phyloP scores from a whole-genome alignment of 2,329 filamentous ascomycete genomes.

The Mollisiaceae sp. region DNA sequence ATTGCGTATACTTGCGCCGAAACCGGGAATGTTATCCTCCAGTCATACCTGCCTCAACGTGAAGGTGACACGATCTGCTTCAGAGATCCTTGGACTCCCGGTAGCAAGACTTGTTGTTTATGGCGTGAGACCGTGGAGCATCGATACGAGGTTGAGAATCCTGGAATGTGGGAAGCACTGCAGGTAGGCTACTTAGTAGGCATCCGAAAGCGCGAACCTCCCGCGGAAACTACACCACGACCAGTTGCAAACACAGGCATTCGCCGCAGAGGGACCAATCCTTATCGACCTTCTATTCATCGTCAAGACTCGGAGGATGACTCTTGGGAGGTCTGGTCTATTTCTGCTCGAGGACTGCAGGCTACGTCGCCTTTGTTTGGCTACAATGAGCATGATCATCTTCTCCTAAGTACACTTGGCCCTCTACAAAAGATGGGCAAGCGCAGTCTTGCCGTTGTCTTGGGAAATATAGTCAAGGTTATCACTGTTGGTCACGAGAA shows the following conservation, averaged over 20 bases:
- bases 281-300: background rate
- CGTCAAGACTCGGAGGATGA: conserved; percentile 34
- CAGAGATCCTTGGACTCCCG: conserved; percentile 49
- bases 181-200: conserved; percentile 66
- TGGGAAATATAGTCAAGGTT: conserved; percentile 76
- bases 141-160: conserved; percentile 61
- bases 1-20: conserved; percentile 66
- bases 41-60: conserved; percentile 62
- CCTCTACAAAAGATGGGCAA: conserved; percentile 68
- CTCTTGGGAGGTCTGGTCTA: conserved; percentile 59
- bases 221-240: background rate
- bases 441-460: conserved; percentile 69
- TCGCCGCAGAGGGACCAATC: conserved; percentile 30
- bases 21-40: conserved; percentile 66
- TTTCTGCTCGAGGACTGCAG: conserved; percentile 50
- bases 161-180: conserved; percentile 69
- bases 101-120: conserved; percentile 52
- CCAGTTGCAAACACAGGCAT: conserved; percentile 28
- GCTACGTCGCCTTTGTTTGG: conserved; percentile 31
- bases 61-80: conserved; percentile 64
- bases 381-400: conserved; percentile 47
- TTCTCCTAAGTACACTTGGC: conserved; percentile 70
- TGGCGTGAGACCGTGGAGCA: conserved; percentile 59
- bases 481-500: conserved; percentile 69
- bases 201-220: conserved; percentile 51